Base-by-base conservation (phyloP, 1,284 basidiomycete genomes). In the Cryptococcus wingfieldii region DNA sequence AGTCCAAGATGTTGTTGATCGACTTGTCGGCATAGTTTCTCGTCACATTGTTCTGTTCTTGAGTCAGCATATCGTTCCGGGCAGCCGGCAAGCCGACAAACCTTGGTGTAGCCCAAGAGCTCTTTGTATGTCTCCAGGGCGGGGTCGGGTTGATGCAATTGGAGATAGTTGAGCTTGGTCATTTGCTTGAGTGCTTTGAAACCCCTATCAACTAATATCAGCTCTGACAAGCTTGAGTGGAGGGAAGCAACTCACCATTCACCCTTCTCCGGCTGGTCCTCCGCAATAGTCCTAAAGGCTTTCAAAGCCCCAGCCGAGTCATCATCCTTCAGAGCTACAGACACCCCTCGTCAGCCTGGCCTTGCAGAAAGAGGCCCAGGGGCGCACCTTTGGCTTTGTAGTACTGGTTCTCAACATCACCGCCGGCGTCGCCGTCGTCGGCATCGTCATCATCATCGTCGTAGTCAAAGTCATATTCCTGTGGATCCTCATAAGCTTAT, bases 181-280 rank as follows among this genome's bases (percentile, higher is more conserved):
- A 89, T 90, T 69, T 99, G 96, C 70, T 99, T 99, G 54, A 98
- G 82, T 6, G 94, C 90, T 74, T 99, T 99, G 84, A 99, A 99
- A 1, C 95, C 96, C 92, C 93, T 95, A 50, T 19, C 10, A 12
- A n/a, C 18, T 66, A 51, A 60, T 25, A 57, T 64, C 51, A 66
- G 61, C 55, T 43, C 31, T 50, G 48, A 38, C 8, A 37, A 12
- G 7, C 48, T 34, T 8, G 48, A 12, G 18, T 39, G 25, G 14
- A 18, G 13, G 38, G 37, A 23, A 31, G 16, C 9, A 18, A 34
- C 56, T 56, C 62, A 92, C 91, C 92, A 98, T 69, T 98, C 94
- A 23, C 92, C 90, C 74, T 91, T 90, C 69, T 92, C 88, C 31
- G 85, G 80, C 72, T 98, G 92, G 58, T 88, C 85, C 47, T 93